phyloP scores from a whole-genome alignment of 805 yeast species.

The Ogataea ramenticola region DNA sequence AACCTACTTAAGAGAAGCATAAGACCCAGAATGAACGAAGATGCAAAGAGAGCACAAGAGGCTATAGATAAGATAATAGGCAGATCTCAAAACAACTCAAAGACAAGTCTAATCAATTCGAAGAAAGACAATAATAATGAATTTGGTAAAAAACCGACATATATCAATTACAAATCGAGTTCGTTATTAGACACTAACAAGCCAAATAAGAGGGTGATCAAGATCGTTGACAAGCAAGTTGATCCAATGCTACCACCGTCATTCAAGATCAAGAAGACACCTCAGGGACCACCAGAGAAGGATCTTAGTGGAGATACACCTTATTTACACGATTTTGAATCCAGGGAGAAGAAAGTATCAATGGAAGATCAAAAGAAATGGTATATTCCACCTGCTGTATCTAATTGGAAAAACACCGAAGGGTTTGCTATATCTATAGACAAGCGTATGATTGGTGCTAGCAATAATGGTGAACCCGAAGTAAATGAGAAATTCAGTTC shows the following conservation, averaged over 20 bases:
- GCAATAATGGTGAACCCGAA: constrained; percentile 12
- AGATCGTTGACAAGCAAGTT: constrained; percentile 56
- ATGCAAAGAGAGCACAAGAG: constrained; percentile 39
- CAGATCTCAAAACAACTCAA: constrained; percentile 31
- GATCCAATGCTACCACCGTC: constrained; percentile 88
- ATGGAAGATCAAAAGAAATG: constrained; percentile 72
- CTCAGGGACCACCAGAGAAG: constrained; percentile 50
- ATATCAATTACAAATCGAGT: constrained; percentile 37
- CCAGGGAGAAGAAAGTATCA: constrained; percentile 45
- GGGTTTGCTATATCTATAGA: constrained; percentile 82
- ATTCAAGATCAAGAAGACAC: constrained; percentile 64
- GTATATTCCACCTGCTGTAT: constrained; percentile 85
- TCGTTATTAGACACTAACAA: constrained; percentile 24
- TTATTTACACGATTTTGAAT: constrained; percentile 59
- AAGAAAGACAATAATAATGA: background rate
- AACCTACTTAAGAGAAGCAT: background rate
- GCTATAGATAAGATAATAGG: constrained; percentile 47
- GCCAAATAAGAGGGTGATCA: constrained; percentile 40
- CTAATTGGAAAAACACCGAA: constrained; percentile 93
- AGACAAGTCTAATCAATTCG: constrained; percentile 8
- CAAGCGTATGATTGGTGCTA: constrained; percentile 56
- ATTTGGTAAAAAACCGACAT: constrained; percentile 29
- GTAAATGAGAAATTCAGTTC: constrained; percentile 53
- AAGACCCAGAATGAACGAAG: background rate
- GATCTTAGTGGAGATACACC: constrained; percentile 30